These are phyloP conservation scores for Solanum corneliomulleri DNA, from an alignment of 257 asterid species.

Conservation along the genomic window DNA sequence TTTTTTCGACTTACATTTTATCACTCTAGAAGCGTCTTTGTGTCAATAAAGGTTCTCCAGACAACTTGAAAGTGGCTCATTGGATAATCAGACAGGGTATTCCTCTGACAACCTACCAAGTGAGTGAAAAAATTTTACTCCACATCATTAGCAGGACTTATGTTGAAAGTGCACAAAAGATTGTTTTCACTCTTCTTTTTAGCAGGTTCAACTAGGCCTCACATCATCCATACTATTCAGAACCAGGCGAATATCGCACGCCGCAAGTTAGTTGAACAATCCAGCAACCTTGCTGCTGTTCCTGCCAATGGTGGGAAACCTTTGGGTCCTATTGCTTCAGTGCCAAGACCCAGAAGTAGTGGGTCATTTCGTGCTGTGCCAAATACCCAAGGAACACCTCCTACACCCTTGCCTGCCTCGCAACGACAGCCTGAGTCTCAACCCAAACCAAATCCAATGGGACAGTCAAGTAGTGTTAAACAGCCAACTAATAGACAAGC, in stretches of 20 bases:
- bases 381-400: slow-evolving; percentile 20
- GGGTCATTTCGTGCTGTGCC: slow-evolving; percentile 79
- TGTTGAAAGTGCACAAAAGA: neutral
- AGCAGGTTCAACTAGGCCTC: slow-evolving; percentile 26
- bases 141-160: neutral
- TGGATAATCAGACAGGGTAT: slow-evolving; percentile 16
- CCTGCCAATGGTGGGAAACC: slow-evolving; percentile 24
- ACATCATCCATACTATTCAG: slow-evolving; percentile 11
- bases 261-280: slow-evolving; percentile 44
- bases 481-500: slow-evolving; percentile 14
- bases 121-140: slow-evolving; percentile 8
- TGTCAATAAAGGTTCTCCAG: slow-evolving; percentile 15
- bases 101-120: slow-evolving; percentile 29
- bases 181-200: slow-evolving; percentile 7
- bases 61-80: slow-evolving; percentile 12
- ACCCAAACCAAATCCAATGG: slow-evolving; percentile 3
- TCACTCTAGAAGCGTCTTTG: slow-evolving; percentile 9
- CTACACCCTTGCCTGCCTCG: slow-evolving; percentile 9
- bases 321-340: slow-evolving; percentile 11
- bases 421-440: slow-evolving; percentile 10
- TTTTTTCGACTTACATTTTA: slow-evolving; percentile 2
- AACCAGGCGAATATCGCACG: slow-evolving; percentile 19
- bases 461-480: neutral
- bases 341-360: slow-evolving; percentile 65
- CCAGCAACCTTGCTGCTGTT: slow-evolving; percentile 45